These are phyloP conservation scores for Cylindrotheca fusiformis DNA, from an alignment of 108 stramenopile genomes.

Conservation along the genomic window DNA sequence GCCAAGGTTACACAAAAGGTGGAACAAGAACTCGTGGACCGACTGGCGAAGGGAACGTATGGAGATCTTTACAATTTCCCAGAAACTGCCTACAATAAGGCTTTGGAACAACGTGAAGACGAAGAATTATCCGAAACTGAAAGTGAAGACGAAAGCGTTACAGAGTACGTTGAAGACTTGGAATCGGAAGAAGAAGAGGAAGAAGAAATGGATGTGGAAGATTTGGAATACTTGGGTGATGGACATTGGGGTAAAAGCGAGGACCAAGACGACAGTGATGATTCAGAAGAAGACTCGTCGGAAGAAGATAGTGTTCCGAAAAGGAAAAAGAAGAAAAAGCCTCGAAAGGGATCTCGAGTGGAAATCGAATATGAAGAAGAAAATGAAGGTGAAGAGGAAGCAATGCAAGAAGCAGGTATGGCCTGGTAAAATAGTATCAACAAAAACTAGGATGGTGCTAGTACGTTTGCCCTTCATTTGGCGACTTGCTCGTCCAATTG, in stretches of 20 bases:
- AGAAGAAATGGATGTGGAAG: constrained; percentile 71
- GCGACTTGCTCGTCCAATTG: too few species aligned
- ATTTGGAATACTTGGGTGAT: constrained; percentile 70
- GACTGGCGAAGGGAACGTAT: constrained; percentile 93
- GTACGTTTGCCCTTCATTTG: too few species aligned
- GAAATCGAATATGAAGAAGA: constrained; percentile 90
- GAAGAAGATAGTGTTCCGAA: constrained; percentile 30
- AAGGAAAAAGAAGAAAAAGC: constrained; percentile 29
- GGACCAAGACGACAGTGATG: constrained; percentile 43
- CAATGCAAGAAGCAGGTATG: constrained; percentile 40
- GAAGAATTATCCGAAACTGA: constrained; percentile 68
- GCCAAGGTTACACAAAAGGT: constrained; percentile 90
- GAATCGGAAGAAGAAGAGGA: constrained; percentile 76
- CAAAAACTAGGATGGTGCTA: too few species aligned
- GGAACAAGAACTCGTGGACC: constrained; percentile 94
- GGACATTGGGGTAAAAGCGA: constrained; percentile 52
- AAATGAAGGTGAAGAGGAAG: constrained; percentile 50
- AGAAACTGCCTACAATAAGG: constrained; percentile 80
- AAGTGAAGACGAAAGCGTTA: constrained; percentile 43
- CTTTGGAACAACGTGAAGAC: constrained; percentile 63
- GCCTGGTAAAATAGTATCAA: constrained; percentile 21
- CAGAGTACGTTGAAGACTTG: constrained; percentile 84
- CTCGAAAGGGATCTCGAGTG: constrained; percentile 55
- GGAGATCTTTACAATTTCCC: constrained; percentile 98
- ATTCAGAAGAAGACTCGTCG: constrained; percentile 28